A percentile compares a stretch with the other conserved stretches of the same genome.
phyloP scores from a whole-genome alignment of 495 filamentous ascomycete species.

The Podospora pseudoanserina region DNA sequence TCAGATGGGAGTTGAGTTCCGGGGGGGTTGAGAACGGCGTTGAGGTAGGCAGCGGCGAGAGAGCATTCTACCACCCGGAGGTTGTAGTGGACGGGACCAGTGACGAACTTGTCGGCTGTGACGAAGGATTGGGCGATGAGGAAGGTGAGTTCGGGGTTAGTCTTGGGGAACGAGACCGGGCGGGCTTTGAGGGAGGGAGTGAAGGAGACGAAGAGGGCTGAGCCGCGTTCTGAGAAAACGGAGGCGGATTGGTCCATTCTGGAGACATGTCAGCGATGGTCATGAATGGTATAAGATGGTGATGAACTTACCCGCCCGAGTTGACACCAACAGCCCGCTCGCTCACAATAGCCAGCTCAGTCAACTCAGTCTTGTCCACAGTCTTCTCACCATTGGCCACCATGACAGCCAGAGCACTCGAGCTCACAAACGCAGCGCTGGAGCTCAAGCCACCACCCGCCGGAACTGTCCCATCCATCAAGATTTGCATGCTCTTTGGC shows the following conservation, averaged over 20 bases:
- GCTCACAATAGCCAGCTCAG: slow-evolving; percentile 87
- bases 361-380: slow-evolving; percentile 83
- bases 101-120: slow-evolving; percentile 88
- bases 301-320: slow-evolving; percentile 71
- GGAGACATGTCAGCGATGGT: not conserved
- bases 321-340: slow-evolving; percentile 95
- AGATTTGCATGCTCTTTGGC: slow-evolving; percentile 77
- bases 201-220: slow-evolving; percentile 87
- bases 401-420: slow-evolving; percentile 84
- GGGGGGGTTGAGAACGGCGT: slow-evolving; percentile 50
- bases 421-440: slow-evolving; percentile 89
- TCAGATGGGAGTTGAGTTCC: slow-evolving; percentile 69
- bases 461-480: slow-evolving; percentile 89
- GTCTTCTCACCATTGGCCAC: slow-evolving; percentile 74
- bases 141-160: slow-evolving; percentile 80
- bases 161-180: slow-evolving; percentile 79
- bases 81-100: slow-evolving; percentile 91
- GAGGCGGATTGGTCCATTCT: slow-evolving; percentile 98
- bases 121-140: slow-evolving; percentile 94
- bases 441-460: slow-evolving; percentile 88
- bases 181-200: slow-evolving; percentile 70
- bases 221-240: slow-evolving; percentile 81
- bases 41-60: slow-evolving; percentile 69
- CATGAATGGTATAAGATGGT: not conserved
- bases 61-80: slow-evolving; percentile 93